phyloP scores from a whole-genome alignment of 495 filamentous ascomycete genomes.

The Echria macrotheca region DNA sequence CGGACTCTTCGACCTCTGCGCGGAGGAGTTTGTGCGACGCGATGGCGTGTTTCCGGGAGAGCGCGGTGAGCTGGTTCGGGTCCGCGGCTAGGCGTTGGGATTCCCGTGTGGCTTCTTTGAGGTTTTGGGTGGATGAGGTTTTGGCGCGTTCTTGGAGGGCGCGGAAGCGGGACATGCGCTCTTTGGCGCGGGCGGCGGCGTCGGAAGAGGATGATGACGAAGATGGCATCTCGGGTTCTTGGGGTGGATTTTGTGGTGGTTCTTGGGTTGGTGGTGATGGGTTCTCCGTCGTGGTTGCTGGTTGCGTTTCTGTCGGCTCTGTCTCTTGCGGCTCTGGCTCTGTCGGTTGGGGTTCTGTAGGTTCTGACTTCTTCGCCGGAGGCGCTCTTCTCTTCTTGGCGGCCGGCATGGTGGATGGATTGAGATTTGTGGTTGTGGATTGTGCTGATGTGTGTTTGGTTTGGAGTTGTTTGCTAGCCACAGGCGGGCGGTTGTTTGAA shows the following conservation, averaged over 20 bases:
- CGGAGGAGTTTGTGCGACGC: slow-evolving; percentile 91
- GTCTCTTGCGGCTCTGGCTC: no score
- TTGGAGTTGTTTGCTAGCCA: no score
- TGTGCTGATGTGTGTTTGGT: neutral
- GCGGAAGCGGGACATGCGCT: slow-evolving; percentile 68
- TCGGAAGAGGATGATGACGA: slow-evolving; percentile 10
- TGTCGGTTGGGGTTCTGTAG: neutral
- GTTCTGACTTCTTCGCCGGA: neutral
- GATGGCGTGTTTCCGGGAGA: slow-evolving; percentile 75
- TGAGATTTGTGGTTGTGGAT: slow-evolving; percentile 1
- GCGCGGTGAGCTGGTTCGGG: slow-evolving; percentile 60
- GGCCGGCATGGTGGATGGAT: neutral
- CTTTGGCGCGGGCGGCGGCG: slow-evolving; percentile 45
- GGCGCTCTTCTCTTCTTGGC: neutral
- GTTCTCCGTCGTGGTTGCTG: neutral
- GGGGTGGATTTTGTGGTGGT: neutral
- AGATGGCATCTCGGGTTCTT: neutral
- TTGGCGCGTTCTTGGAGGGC: slow-evolving; percentile 81
- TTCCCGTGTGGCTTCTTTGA: slow-evolving; percentile 79
- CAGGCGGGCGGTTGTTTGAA: no score
- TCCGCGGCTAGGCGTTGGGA: slow-evolving; percentile 74
- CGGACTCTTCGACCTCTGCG: slow-evolving; percentile 75
- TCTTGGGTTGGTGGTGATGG: slow-evolving; percentile 5
- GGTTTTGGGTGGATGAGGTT: slow-evolving; percentile 67
- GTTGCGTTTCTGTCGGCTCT: slow-evolving; percentile 8